Evolutionary conservation across 2,329 filamentous ascomycete genomes (phyloP), one percentile per base, ranked within the genome.

Genomic region (Pseudogymnoascus sp.): DNA sequence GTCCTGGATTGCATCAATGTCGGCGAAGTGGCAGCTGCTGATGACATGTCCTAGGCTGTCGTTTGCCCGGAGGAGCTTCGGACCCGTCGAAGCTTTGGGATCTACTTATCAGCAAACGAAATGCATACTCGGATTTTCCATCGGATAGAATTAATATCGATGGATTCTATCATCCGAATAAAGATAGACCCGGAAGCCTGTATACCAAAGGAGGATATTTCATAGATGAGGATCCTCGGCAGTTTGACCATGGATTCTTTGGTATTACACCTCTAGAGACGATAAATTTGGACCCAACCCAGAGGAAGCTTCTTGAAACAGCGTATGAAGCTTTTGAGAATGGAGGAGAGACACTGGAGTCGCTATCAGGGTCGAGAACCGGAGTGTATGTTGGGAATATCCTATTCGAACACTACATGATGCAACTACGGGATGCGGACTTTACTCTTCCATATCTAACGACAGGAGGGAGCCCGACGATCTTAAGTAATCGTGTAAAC

Each of bases 401-500:
- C 68, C 66, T 62, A 8, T 16, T 28, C 14, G 70, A 68, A 57
- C 67, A 31, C 48, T 67, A 73, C 61, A 71, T 73, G 43, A 72
- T 73, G 64, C 64, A 68, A 1, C 66, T 65, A 10, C 65, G 65
- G 13, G 74, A 76, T 0, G 66, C 65, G 0, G 64, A 68, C 13
- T 72, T 71, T 37, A 67, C 68, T 5, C 71, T 74, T 23, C 69
- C 64, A n/a, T 70, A 70, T 31, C 67, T 68, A 3, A 72, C 71
- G 2, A 76, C 73, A 2, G 77, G 77, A 4, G 70, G 74, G 0
- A 75, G 73, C n/a, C 65, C 74, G 1, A 71, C 72, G 10, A 75
- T 79, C 48, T 70, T 77, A 21, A 72, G 71, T 63, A 76, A 77
- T 66, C 73, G 77, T 0, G 74, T 79, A 37, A 71, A 71, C 1